Conservation (phyloP, 1,284 basidiomycete genomes). For the Ustilago sp. region DNA sequence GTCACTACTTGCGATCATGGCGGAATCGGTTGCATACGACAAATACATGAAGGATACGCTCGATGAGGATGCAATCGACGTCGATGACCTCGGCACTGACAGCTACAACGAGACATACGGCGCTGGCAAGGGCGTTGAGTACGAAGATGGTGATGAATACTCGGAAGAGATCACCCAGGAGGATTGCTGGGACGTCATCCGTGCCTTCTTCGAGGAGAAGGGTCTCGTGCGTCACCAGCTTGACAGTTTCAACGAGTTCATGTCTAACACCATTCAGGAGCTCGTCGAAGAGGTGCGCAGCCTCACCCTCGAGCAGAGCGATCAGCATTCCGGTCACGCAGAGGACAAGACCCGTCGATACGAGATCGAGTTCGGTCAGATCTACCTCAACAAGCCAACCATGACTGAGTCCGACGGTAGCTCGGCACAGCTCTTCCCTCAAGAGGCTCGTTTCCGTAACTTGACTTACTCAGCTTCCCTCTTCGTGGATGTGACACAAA, state of each 20-base stretch:
- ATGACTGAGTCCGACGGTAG: slow-evolving; percentile 96
- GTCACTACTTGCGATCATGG: slow-evolving; percentile 37
- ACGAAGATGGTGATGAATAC: slow-evolving; percentile 55
- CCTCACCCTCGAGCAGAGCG: slow-evolving; percentile 93
- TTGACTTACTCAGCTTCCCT: slow-evolving; percentile 95
- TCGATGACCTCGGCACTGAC: slow-evolving; percentile 38
- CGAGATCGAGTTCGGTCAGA: slow-evolving; percentile 97
- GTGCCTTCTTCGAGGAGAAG: slow-evolving; percentile 95
- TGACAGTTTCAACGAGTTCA: slow-evolving; percentile 98
- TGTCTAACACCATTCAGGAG: slow-evolving; percentile 99
- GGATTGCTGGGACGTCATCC: slow-evolving; percentile 74
- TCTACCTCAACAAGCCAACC: slow-evolving; percentile 93
- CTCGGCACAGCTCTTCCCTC: slow-evolving; percentile 93
- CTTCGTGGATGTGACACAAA: slow-evolving; percentile 95
- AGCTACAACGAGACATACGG: slow-evolving; percentile 37
- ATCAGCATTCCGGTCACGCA: slow-evolving; percentile 82
- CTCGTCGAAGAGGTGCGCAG: slow-evolving; percentile 95
- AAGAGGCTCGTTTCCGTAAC: slow-evolving; percentile 94
- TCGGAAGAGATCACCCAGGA: slow-evolving; percentile 67
- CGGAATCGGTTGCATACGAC: slow-evolving; percentile 55
- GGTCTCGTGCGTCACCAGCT: slow-evolving; percentile 97
- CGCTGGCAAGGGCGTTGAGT: slow-evolving; percentile 33
- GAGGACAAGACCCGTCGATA: slow-evolving; percentile 80
- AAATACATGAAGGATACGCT: slow-evolving; percentile 58
- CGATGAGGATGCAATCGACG: slow-evolving; percentile 45